A percentile compares a stretch with the other conserved stretches of the same genome.
Evolutionary conservation across 352 stramenopile species (phyloP).

Genomic region (Phytophthora fragariae): DNA sequence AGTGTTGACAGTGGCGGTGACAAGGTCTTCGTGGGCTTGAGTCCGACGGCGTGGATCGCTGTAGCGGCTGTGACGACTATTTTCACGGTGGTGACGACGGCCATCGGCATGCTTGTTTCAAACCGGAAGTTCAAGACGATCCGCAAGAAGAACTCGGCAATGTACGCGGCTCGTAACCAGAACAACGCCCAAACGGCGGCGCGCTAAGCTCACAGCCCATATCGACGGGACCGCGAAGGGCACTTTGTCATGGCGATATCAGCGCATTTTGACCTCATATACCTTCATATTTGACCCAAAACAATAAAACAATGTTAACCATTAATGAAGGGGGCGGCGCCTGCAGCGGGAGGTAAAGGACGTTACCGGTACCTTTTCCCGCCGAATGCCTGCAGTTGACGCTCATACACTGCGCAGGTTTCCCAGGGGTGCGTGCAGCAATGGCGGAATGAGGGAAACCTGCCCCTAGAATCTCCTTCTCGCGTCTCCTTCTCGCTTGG

Average conservation of each 20-base stretch:
- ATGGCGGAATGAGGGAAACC: background rate
- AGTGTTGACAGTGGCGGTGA: constrained; percentile 73
- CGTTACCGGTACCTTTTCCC: background rate
- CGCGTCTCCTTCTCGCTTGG: background rate
- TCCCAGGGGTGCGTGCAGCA: background rate
- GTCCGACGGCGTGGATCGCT: constrained; percentile 61
- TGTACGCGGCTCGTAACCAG: constrained; percentile 43
- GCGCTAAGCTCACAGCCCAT: constrained; percentile 14
- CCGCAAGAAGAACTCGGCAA: constrained; percentile 56
- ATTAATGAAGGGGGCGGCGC: background rate
- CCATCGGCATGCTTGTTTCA: constrained; percentile 56
- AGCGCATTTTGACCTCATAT: constrained; percentile 26
- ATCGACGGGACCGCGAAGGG: background rate
- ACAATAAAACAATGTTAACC: constrained; percentile 26
- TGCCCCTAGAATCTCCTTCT: background rate
- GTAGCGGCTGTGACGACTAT: constrained; percentile 58
- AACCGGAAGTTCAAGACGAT: constrained; percentile 53
- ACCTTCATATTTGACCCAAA: constrained; percentile 22
- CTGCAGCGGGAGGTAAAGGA: no score
- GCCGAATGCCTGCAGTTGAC: background rate
- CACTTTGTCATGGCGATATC: constrained; percentile 1
- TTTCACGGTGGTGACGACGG: constrained; percentile 60
- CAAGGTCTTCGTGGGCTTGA: constrained; percentile 68
- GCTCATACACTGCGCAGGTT: background rate
- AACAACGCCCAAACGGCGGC: constrained; percentile 15